These are phyloP conservation scores for Cardamine occulta DNA, from an alignment of 345 rosid species.

Conservation along the genomic window DNA sequence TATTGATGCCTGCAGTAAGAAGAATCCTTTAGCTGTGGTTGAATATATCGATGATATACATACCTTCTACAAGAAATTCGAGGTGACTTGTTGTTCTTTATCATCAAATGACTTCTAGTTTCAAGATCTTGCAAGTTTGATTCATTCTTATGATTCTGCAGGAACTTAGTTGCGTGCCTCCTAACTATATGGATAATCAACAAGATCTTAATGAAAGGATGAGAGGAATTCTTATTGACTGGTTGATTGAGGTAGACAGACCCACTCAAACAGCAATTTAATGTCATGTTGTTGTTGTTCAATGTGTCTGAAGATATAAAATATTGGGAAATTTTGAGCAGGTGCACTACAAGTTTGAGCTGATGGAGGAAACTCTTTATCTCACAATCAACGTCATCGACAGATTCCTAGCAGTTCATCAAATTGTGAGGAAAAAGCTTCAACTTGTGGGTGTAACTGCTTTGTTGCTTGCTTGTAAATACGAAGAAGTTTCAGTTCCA, in stretches of 20 bases:
- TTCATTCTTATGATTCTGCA: conserved; percentile 40
- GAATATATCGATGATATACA: conserved; percentile 78
- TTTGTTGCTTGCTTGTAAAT: conserved; percentile 96
- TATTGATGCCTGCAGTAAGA: conserved; percentile 68
- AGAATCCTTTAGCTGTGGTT: conserved; percentile 69
- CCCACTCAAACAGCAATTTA: not conserved
- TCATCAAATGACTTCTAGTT: not conserved
- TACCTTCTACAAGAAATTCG: conserved; percentile 43
- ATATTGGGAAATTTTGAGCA: conserved; percentile 40
- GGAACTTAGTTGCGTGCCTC: conserved; percentile 56
- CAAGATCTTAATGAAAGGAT: conserved; percentile 79
- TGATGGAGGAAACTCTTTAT: conserved; percentile 92
- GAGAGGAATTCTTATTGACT: conserved; percentile 93
- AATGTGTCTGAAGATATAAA: conserved; percentile 8
- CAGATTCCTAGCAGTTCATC: conserved; percentile 70
- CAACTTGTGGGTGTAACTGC: conserved; percentile 97
- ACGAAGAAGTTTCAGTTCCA: conserved; percentile 98
- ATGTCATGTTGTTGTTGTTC: not conserved
- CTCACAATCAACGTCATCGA: conserved; percentile 89
- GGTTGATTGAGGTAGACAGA: conserved; percentile 80
- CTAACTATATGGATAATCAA: conserved; percentile 76
- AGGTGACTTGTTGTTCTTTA: conserved; percentile 24
- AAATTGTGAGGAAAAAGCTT: conserved; percentile 78
- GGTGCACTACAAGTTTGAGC: conserved; percentile 98
- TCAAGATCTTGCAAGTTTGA: conserved; percentile 14